Conservation (phyloP, 208 protist genomes). For the Crithidia sp. region DNA sequence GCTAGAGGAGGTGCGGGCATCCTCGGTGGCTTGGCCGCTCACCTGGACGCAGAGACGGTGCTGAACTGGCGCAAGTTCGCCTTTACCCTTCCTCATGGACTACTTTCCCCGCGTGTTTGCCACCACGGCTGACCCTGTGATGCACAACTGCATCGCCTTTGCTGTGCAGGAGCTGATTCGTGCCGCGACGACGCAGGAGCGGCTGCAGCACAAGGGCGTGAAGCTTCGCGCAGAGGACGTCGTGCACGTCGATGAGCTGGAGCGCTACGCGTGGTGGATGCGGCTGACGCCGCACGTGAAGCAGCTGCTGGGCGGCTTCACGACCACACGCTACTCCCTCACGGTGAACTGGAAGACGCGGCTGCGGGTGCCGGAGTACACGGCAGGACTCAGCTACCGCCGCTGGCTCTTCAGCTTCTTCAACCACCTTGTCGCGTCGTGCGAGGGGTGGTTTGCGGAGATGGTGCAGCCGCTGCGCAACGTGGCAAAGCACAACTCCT, state of each 20-base stretch:
- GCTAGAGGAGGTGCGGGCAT: background rate
- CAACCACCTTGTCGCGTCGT: conserved; percentile 56
- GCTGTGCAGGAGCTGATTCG: conserved; percentile 87
- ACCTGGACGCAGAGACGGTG: conserved; percentile 46
- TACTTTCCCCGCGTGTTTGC: conserved; percentile 78
- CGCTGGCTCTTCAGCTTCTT: conserved; percentile 80
- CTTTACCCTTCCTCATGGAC: conserved; percentile 67
- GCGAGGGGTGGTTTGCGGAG: conserved; percentile 57
- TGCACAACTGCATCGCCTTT: conserved; percentile 87
- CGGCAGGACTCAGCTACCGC: conserved; percentile 48
- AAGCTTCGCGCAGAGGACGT: conserved; percentile 51
- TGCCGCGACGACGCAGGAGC: conserved; percentile 64
- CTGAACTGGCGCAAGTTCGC: conserved; percentile 75
- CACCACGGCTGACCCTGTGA: conserved; percentile 74
- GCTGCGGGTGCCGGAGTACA: conserved; percentile 66
- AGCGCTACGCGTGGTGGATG: conserved; percentile 83
- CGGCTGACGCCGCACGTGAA: conserved; percentile 52
- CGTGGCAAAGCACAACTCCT: conserved; percentile 77
- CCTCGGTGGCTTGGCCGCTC: conserved; percentile 10
- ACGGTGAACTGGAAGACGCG: conserved; percentile 49
- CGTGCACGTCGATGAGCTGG: conserved; percentile 71
- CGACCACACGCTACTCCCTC: conserved; percentile 71
- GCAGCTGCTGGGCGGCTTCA: conserved; percentile 76
- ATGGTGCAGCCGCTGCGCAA: conserved; percentile 81
- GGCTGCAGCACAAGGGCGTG: conserved; percentile 32